A percentile compares a stretch with the other conserved stretches of the same genome.
Conservation (phyloP, 192 early-diverging fungal genomes). For the Podila horticola region DNA sequence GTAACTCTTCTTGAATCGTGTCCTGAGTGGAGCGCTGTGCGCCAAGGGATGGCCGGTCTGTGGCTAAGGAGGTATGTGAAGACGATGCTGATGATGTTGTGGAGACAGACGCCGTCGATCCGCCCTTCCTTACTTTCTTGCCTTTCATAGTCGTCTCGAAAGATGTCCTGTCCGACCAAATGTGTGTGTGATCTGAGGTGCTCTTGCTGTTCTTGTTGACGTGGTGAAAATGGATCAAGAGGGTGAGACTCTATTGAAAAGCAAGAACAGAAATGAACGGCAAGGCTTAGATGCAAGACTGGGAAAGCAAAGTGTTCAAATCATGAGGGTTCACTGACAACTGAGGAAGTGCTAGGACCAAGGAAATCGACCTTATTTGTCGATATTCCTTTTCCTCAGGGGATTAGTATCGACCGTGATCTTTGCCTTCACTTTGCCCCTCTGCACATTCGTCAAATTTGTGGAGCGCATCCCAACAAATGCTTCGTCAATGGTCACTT, state of each 20-base stretch:
- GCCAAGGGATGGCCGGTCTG: too few species aligned
- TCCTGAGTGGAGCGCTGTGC: too few species aligned
- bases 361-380: neutral
- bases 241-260: neutral
- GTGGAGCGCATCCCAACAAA: too few species aligned
- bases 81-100: too few species aligned
- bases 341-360: neutral
- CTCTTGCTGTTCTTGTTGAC: neutral
- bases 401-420: neutral
- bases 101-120: too few species aligned
- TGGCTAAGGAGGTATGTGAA: too few species aligned
- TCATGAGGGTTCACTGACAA: neutral
- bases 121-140: too few species aligned
- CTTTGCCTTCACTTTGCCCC: neutral
- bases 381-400: neutral
- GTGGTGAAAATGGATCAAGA: neutral
- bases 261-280: neutral
- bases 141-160: too few species aligned
- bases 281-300: neutral
- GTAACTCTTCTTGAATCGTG: too few species aligned
- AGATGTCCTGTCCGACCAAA: too few species aligned
- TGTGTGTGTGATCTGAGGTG: neutral
- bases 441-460: too few species aligned
- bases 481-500: too few species aligned
- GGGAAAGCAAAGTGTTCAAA: neutral